These are phyloP conservation scores for Jamesozyma spencerorum DNA, from an alignment of 805 yeast species.

Conservation along the genomic window DNA sequence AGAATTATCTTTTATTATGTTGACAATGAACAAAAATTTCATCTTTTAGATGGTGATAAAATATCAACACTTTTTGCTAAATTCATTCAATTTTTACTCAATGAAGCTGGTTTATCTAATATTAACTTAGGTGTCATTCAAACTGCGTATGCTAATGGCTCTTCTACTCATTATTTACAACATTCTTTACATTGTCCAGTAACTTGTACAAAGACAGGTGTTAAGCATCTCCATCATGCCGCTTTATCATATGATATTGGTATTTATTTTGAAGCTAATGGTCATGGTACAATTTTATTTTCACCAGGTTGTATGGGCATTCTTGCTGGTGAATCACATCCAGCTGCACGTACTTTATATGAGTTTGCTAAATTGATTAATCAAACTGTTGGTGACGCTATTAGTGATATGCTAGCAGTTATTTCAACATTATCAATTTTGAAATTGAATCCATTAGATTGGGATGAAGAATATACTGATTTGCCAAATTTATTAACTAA, in stretches of 20 bases:
- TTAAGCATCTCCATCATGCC: constrained; percentile 84
- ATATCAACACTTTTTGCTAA: constrained; percentile 77
- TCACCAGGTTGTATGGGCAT: not conserved
- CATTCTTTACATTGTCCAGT: constrained; percentile 63
- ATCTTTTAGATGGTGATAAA: constrained; percentile 83
- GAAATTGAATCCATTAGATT: constrained; percentile 49
- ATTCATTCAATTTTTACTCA: constrained; percentile 46
- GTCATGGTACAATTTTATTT: constrained; percentile 95
- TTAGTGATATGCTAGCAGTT: constrained; percentile 80
- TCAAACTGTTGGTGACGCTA: constrained; percentile 98
- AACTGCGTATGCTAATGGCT: constrained; percentile 96
- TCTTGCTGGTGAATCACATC: not conserved
- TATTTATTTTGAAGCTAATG: constrained; percentile 94
- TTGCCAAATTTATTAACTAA: constrained; percentile 80
- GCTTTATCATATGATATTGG: constrained; percentile 84
- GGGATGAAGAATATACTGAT: constrained; percentile 74
- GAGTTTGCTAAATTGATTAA: constrained; percentile 67
- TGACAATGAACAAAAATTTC: constrained; percentile 34
- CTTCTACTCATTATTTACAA: constrained; percentile 65
- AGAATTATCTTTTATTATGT: constrained; percentile 74
- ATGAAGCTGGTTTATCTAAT: constrained; percentile 31
- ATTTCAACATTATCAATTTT: constrained; percentile 52
- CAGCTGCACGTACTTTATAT: constrained; percentile 36
- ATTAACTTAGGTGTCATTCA: constrained; percentile 75
- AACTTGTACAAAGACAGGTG: constrained; percentile 89